A percentile compares a stretch with the other conserved stretches of the same genome.
Conservation (phyloP, 2,329 filamentous ascomycete species). For the Epichloe uncinata region DNA sequence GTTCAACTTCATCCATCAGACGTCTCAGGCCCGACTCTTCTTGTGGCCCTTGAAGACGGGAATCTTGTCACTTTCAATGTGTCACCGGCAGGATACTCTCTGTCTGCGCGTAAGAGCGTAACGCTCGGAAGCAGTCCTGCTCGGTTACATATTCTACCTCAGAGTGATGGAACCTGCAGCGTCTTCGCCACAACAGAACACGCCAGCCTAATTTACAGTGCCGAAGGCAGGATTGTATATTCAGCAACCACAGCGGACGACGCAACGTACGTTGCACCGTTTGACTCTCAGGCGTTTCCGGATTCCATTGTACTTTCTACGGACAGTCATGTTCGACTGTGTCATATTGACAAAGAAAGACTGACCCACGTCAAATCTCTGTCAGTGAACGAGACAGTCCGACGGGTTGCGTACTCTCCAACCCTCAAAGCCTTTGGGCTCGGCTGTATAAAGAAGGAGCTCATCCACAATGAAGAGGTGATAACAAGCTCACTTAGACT, state of each 20-base stretch:
- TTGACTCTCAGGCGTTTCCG: slow-evolving; percentile 71
- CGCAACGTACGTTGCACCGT: slow-evolving; percentile 67
- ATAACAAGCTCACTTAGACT: slow-evolving; percentile 73
- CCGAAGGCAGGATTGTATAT: slow-evolving; percentile 78
- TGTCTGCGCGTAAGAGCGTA: slow-evolving; percentile 67
- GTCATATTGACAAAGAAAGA: slow-evolving; percentile 67
- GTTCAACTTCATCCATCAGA: slow-evolving; percentile 58
- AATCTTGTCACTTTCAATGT: slow-evolving; percentile 76
- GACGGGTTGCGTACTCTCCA: slow-evolving; percentile 75
- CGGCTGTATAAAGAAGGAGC: slow-evolving; percentile 66
- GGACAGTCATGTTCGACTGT: slow-evolving; percentile 61
- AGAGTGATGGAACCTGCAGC: slow-evolving; percentile 53
- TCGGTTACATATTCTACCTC: slow-evolving; percentile 64
- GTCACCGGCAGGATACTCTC: slow-evolving; percentile 41
- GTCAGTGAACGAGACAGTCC: slow-evolving; percentile 66
- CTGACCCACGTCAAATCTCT: slow-evolving; percentile 81
- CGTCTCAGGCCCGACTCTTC: slow-evolving; percentile 53
- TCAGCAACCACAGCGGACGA: slow-evolving; percentile 87
- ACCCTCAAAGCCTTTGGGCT: slow-evolving; percentile 71
- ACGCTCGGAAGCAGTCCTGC: slow-evolving; percentile 78
- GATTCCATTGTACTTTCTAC: slow-evolving; percentile 72
- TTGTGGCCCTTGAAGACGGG: slow-evolving; percentile 86
- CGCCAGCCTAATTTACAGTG: slow-evolving; percentile 82
- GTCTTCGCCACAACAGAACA: slow-evolving; percentile 93
- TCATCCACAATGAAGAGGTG: slow-evolving; percentile 58